These are phyloP conservation scores for Phytopythium mirpurense DNA, from an alignment of 352 stramenopile genomes.

Conservation along the genomic window DNA sequence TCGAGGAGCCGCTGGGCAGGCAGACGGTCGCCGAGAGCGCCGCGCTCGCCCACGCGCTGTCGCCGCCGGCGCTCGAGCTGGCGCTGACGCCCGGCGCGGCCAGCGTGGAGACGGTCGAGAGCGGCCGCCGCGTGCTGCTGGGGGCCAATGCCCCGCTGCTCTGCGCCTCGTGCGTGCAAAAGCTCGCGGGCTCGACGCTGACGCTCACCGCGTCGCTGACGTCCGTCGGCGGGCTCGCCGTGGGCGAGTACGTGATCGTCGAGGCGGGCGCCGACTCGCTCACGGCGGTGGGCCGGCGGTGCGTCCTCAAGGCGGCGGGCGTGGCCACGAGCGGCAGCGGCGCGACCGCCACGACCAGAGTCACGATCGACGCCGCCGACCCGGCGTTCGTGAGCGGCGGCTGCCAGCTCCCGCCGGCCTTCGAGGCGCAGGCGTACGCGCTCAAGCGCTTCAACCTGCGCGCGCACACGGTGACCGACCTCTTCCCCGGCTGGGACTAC, in stretches of 20 bases:
- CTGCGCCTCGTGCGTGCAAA: slow-evolving; percentile 59
- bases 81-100: slow-evolving; percentile 24
- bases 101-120: slow-evolving; percentile 13
- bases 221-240: slow-evolving; percentile 6
- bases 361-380: slow-evolving; percentile 26
- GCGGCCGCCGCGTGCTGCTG: slow-evolving; percentile 16
- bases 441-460: slow-evolving; percentile 65
- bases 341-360: slow-evolving; percentile 6
- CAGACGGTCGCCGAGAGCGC: slow-evolving; percentile 32
- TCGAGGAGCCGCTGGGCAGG: slow-evolving; percentile 34
- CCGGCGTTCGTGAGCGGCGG: slow-evolving; percentile 15
- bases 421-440: slow-evolving; percentile 46
- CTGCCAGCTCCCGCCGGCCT: slow-evolving; percentile 41
- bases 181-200: slow-evolving; percentile 26
- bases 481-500: slow-evolving; percentile 68
- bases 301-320: slow-evolving; percentile 34
- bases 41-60: slow-evolving; percentile 27
- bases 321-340: slow-evolving; percentile 8
- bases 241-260: slow-evolving; percentile 53
- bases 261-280: slow-evolving; percentile 14
- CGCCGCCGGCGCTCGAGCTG: slow-evolving; percentile 31
- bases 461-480: slow-evolving; percentile 42
- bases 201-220: slow-evolving; percentile 36
- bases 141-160: slow-evolving; percentile 28
- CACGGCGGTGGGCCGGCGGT: slow-evolving; percentile 14